Conservation (phyloP, 2,329 filamentous ascomycete species). For the Bipolaris sorokiniana region DNA sequence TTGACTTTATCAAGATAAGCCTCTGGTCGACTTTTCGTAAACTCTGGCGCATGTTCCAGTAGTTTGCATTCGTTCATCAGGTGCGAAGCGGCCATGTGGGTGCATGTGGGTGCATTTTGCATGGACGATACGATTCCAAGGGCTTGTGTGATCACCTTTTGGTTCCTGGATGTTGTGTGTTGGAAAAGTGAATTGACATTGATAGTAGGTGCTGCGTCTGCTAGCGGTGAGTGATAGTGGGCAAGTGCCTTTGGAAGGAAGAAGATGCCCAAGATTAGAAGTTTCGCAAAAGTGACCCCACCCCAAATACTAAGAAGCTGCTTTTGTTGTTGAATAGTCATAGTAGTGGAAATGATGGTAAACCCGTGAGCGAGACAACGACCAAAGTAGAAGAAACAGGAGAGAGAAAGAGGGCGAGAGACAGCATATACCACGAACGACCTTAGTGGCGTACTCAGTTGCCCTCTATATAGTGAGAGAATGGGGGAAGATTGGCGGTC, state of each 20-base stretch:
- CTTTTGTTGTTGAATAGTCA: background rate
- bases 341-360: background rate
- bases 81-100: conserved; percentile 58
- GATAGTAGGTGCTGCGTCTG: conserved; percentile 20
- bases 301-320: background rate
- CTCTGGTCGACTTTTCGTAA: conserved; percentile 35
- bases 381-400: background rate
- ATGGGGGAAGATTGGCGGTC: background rate
- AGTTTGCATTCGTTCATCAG: conserved; percentile 62
- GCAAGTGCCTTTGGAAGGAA: conserved; percentile 6
- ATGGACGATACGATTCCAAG: conserved; percentile 32
- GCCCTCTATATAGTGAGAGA: conserved; percentile 22
- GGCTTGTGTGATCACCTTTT: conserved; percentile 32
- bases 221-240: conserved; percentile 24
- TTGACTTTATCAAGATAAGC: conserved; percentile 50
- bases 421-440: background rate
- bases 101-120: conserved; percentile 52
- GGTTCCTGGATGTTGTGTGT: conserved; percentile 30
- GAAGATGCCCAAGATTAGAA: background rate
- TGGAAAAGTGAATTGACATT: conserved; percentile 31
- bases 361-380: background rate
- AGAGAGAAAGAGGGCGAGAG: conserved; percentile 1
- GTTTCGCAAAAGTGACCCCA: background rate
- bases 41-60: conserved; percentile 48
- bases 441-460: background rate